phyloP scores from a whole-genome alignment of 2,329 filamentous ascomycete genomes.

The Paecilomyces niveus region DNA sequence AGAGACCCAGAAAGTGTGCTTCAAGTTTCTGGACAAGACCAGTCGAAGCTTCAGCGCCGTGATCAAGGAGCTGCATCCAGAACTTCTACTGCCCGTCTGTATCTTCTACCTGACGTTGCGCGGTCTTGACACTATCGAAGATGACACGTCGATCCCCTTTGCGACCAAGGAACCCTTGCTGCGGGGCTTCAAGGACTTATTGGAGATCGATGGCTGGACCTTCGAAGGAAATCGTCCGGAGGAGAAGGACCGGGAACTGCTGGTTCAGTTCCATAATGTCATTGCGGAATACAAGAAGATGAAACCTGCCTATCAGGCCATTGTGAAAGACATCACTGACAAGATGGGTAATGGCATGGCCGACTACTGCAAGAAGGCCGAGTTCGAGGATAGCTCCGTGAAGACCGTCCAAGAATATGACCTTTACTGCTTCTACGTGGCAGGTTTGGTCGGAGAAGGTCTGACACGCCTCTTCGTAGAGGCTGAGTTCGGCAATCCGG shows the following conservation, averaged over 20 bases:
- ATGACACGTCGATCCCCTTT: slow-evolving; percentile 88
- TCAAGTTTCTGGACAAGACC: slow-evolving; percentile 75
- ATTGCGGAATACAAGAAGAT: slow-evolving; percentile 80
- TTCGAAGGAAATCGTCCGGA: slow-evolving; percentile 78
- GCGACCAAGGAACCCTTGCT: slow-evolving; percentile 79
- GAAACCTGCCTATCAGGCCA: slow-evolving; percentile 73
- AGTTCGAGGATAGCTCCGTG: slow-evolving; percentile 72
- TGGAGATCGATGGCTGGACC: slow-evolving; percentile 83
- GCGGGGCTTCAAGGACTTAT: slow-evolving; percentile 68
- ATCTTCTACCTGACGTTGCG: slow-evolving; percentile 91
- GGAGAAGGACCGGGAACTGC: slow-evolving; percentile 88
- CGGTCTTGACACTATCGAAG: slow-evolving; percentile 95
- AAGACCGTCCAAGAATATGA: slow-evolving; percentile 85
- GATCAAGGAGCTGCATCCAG: slow-evolving; percentile 91
- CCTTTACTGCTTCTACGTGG: slow-evolving; percentile 95
- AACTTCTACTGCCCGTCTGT: slow-evolving; percentile 80
- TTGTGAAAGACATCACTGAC: slow-evolving; percentile 86
- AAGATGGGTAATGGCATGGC: slow-evolving; percentile 99
- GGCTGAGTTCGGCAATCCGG: slow-evolving; percentile 77
- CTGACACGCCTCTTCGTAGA: slow-evolving; percentile 85
- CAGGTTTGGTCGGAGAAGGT: slow-evolving; percentile 95
- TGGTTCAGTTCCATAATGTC: slow-evolving; percentile 87
- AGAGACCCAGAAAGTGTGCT: slow-evolving; percentile 70
- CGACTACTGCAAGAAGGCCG: slow-evolving; percentile 80
- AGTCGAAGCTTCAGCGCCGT: slow-evolving; percentile 90